These are phyloP conservation scores for Keithomyces neogunnii DNA, from an alignment of 2,329 filamentous ascomycete species.

Conservation along the genomic window DNA sequence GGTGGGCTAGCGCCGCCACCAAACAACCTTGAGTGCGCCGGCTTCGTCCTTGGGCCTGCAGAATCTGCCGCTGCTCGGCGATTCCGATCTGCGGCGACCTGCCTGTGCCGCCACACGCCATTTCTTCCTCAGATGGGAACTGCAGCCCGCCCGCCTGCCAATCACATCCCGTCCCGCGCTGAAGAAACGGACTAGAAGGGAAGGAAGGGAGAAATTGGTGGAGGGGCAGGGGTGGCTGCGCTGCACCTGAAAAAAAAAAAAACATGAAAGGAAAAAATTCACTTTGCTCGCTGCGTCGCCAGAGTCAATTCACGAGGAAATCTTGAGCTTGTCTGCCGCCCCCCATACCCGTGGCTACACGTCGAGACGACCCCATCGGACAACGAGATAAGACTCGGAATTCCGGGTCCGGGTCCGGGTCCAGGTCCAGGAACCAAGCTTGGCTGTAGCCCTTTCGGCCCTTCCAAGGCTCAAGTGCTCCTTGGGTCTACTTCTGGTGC, in stretches of 20 bases:
- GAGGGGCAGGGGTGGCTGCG: too few relatives aligned
- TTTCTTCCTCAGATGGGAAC: not conserved
- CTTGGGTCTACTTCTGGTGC: too few relatives aligned
- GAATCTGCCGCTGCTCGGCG: not conserved
- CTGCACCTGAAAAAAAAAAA: not conserved
- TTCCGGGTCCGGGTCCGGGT: not conserved
- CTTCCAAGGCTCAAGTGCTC: too few relatives aligned
- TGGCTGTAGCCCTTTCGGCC: not conserved
- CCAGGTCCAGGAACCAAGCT: not conserved
- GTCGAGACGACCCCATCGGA: not conserved
- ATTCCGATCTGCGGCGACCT: not conserved
- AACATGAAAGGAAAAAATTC: too few relatives aligned
- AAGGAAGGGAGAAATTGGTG: not conserved
- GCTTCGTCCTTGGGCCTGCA: not conserved
- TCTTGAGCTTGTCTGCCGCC: too few relatives aligned
- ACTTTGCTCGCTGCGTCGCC: too few relatives aligned
- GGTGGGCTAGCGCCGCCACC: too few relatives aligned
- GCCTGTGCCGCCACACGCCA: not conserved
- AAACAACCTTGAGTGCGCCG: too few relatives aligned
- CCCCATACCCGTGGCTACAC: not conserved
- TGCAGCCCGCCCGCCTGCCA: not conserved
- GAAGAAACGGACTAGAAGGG: not conserved
- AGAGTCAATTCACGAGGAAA: too few relatives aligned
- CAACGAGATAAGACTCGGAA: slow-evolving; percentile 1
- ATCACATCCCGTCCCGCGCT: not conserved